These are phyloP conservation scores for Pseudogymnoascus sp. DNA, from an alignment of 2,329 filamentous ascomycete genomes.

Conservation along the genomic window DNA sequence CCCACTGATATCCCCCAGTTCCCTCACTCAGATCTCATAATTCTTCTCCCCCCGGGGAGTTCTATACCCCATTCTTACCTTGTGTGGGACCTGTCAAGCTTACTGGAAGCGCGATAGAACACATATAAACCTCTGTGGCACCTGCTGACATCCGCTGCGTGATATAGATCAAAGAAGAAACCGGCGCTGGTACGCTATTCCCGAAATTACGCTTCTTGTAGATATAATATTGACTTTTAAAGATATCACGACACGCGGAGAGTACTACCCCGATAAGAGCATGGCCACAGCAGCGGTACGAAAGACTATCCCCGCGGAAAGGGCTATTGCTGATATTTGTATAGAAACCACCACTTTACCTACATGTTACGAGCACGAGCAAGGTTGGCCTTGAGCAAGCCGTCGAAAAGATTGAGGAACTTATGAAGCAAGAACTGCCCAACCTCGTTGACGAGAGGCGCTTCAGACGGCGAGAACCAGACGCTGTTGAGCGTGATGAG, in stretches of 20 bases:
- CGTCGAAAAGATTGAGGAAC: slow-evolving; percentile 78
- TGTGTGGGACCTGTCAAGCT: slow-evolving; percentile 58
- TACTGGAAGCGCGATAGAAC: slow-evolving; percentile 60
- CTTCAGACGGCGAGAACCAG: slow-evolving; percentile 73
- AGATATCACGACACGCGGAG: slow-evolving; percentile 98
- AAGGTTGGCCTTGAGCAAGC: slow-evolving; percentile 90
- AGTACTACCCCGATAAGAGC: slow-evolving; percentile 93
- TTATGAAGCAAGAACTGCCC: slow-evolving; percentile 93
- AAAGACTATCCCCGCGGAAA: slow-evolving; percentile 16
- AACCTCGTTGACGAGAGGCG: slow-evolving; percentile 91
- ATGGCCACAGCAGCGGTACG: slow-evolving; percentile 90
- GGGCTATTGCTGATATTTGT: slow-evolving; percentile 12
- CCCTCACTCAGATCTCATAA: slow-evolving; percentile 26
- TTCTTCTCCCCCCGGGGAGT: slow-evolving; percentile 23
- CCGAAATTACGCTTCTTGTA: slow-evolving; percentile 33
- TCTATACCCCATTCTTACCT: slow-evolving; percentile 21
- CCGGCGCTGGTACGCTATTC: slow-evolving; percentile 93
- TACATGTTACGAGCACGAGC: slow-evolving; percentile 87
- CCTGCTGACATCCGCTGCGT: slow-evolving; percentile 87
- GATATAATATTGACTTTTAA: slow-evolving; percentile 51
- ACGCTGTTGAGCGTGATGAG: slow-evolving; percentile 80
- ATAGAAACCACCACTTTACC: slow-evolving; percentile 85
- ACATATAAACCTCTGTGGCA: slow-evolving; percentile 64
- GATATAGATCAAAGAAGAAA: slow-evolving; percentile 99
- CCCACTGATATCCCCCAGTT: slow-evolving; percentile 53